These are phyloP conservation scores for Tylopilus subfusipes DNA, from an alignment of 768 basidiomycete genomes.

Conservation along the genomic window DNA sequence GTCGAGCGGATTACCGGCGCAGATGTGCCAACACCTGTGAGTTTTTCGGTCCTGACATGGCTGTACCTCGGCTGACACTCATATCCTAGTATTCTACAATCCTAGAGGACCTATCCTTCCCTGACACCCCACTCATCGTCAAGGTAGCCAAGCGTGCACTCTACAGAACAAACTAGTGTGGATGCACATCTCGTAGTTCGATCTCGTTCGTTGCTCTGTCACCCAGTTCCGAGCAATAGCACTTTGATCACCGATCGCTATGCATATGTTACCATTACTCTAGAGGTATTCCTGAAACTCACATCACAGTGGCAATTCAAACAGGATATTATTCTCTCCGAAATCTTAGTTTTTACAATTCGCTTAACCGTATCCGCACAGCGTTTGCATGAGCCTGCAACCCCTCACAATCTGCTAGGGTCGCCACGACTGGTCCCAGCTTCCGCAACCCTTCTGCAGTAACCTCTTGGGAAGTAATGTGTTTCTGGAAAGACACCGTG, in stretches of 20 bases:
- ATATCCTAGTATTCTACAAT: conserved; percentile 75
- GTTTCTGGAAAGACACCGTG: conserved; percentile 96
- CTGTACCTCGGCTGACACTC: conserved; percentile 10
- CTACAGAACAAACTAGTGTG: conserved; percentile 75
- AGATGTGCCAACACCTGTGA: conserved; percentile 92
- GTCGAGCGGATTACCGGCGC: conserved; percentile 98
- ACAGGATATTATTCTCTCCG: not conserved
- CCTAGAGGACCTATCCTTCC: conserved; percentile 91
- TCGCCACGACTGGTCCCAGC: conserved; percentile 85
- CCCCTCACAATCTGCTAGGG: conserved; percentile 92
- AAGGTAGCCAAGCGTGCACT: conserved; percentile 94
- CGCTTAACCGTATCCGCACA: conserved; percentile 73
- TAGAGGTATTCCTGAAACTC: conserved; percentile 8
- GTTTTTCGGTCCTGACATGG: conserved; percentile 29
- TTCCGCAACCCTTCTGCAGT: conserved; percentile 68
- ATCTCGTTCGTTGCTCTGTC: conserved; percentile 11
- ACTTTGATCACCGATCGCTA: conserved; percentile 7
- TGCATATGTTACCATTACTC: conserved; percentile 11
- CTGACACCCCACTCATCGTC: conserved; percentile 83
- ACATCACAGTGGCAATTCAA: not conserved
- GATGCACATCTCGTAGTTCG: conserved; percentile 8
- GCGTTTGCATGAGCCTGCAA: conserved; percentile 95
- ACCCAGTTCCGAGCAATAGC: conserved; percentile 14
- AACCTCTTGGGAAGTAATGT: conserved; percentile 96
- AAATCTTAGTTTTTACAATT: conserved; percentile 2